Percentiles rank a stretch among this genome's conserved stretches.
Conservation (phyloP, 192 early-diverging fungal species). For the Backusella tuberculispora region DNA sequence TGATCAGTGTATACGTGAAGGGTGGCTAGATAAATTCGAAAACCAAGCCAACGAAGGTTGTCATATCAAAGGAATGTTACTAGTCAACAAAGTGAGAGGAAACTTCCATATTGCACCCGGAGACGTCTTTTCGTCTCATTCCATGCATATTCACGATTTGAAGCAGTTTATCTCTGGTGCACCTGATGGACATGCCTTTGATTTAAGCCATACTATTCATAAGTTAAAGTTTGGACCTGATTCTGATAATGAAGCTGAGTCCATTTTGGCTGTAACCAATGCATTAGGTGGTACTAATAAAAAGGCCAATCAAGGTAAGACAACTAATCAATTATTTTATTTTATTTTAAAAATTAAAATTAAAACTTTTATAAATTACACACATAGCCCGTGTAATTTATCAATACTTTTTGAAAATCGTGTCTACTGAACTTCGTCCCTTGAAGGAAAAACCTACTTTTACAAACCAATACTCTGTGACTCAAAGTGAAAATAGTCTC, state of each 20-base stretch:
- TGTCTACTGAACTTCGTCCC: slow-evolving; percentile 80
- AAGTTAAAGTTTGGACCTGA: slow-evolving; percentile 78
- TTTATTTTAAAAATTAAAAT: background rate
- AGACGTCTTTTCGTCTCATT: slow-evolving; percentile 68
- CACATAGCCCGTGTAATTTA: slow-evolving; percentile 64
- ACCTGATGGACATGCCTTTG: slow-evolving; percentile 59
- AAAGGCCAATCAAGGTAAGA: slow-evolving; percentile 51
- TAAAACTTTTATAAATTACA: background rate
- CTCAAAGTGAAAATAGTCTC: slow-evolving; percentile 78
- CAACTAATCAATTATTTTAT: slow-evolving; percentile 18
- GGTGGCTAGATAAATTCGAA: slow-evolving; percentile 73
- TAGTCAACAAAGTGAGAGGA: slow-evolving; percentile 92
- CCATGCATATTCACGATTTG: slow-evolving; percentile 83
- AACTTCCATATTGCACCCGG: slow-evolving; percentile 95
- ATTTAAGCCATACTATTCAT: slow-evolving; percentile 85
- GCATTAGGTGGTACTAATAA: slow-evolving; percentile 70
- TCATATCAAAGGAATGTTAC: slow-evolving; percentile 75
- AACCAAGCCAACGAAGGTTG: slow-evolving; percentile 91
- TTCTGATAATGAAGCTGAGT: slow-evolving; percentile 22
- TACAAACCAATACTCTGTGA: slow-evolving; percentile 96
- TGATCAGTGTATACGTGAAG: slow-evolving; percentile 92
- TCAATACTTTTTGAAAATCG: slow-evolving; percentile 96
- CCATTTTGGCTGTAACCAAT: slow-evolving; percentile 49
- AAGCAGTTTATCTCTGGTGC: slow-evolving; percentile 52
- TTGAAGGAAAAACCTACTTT: slow-evolving; percentile 67